Evolutionary conservation across 23 red algal genomes (phyloP), one percentile per base, ranked within the genome.

Genomic region (Pyropia yezoensis): DNA sequence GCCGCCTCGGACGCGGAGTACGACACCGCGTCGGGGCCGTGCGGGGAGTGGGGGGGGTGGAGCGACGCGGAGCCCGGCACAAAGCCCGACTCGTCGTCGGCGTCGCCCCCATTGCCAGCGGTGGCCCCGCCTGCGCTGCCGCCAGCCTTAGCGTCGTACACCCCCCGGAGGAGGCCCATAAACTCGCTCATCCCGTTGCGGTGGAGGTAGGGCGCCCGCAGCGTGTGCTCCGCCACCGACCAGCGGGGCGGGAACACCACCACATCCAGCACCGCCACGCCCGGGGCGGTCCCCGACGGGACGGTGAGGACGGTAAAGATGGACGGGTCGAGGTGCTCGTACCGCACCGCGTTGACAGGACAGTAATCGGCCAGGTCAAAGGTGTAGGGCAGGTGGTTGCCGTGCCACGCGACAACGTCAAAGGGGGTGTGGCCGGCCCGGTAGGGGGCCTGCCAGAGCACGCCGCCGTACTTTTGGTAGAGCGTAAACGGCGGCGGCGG

Each of bases 171-270:
- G 49, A 83, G 62, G 55, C 76, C 76, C 87, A 91, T 91, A 22
- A 71, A 91, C 65, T 91, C 87, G 14, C 79, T 77, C 87, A 91
- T 91, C 33, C 87, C 86, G 33, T 91, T 91, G 17, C 87, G 87
- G 57, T 91, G 87, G 7, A 91, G 85, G 61, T 91, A 91, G 18
- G 87, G 87, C 39, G 80, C 59, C 32, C 87, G 67, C 28, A 91
- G 85, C 3, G 87, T 91, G 52, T 91, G 61, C 47, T 91, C 87
- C 67, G 86, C 79, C 18, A 76, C 66, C 49, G 30, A 26, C 87
- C 87, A 91, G 21, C 78, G 78, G 21, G 78, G 78, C 9, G 87
- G 87, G 60, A 91, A 91, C 2, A 91, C 67, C 1, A 91, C 87
- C 4, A 91, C 77, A 25, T 91, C 87, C 1, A 71, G 70, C 16